A percentile compares a stretch with the other conserved stretches of the same genome.
These are phyloP conservation scores for Keithomyces neogunnii DNA, from an alignment of 2,329 filamentous ascomycete species.

Conservation along the genomic window DNA sequence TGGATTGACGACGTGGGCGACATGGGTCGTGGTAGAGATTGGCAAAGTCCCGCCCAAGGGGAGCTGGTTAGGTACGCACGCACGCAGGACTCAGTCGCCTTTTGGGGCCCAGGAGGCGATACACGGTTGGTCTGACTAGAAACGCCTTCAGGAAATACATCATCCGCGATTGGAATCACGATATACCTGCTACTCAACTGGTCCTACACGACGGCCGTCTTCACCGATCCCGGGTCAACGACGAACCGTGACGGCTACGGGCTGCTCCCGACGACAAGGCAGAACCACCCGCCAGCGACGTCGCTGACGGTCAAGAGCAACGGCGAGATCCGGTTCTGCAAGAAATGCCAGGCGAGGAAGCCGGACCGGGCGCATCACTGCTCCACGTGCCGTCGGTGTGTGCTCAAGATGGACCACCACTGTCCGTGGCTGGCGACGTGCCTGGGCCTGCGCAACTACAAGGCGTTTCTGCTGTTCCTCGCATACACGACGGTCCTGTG, in stretches of 20 bases:
- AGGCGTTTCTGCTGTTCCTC: constrained; percentile 87
- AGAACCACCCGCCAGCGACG: constrained; percentile 45
- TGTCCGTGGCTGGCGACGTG: constrained; percentile 97
- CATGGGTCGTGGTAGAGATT: constrained; percentile 76
- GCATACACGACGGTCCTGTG: constrained; percentile 84
- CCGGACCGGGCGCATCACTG: constrained; percentile 96
- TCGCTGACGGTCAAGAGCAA: constrained; percentile 89
- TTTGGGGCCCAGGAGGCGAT: too few relatives aligned
- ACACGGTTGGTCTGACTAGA: background rate
- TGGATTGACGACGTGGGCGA: constrained; percentile 81
- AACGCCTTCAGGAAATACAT: constrained; percentile 35
- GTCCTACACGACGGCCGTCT: constrained; percentile 88
- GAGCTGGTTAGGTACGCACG: constrained; percentile 44
- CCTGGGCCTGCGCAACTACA: constrained; percentile 90
- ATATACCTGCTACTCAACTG: constrained; percentile 77
- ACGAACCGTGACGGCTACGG: constrained; percentile 63
- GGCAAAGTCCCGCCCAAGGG: constrained; percentile 47
- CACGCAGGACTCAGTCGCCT: background rate
- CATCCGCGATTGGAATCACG: constrained; percentile 55
- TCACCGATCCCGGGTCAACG: constrained; percentile 76
- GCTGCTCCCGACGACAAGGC: constrained; percentile 59
- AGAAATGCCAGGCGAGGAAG: constrained; percentile 92
- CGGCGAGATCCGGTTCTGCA: constrained; percentile 83
- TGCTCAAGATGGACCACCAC: constrained; percentile 99
- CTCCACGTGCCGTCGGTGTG: constrained; percentile 86